Percentiles rank a stretch among this genome's conserved stretches.
Conservation (phyloP, 148 eudicot genomes). For the Talinum fruticosum region DNA sequence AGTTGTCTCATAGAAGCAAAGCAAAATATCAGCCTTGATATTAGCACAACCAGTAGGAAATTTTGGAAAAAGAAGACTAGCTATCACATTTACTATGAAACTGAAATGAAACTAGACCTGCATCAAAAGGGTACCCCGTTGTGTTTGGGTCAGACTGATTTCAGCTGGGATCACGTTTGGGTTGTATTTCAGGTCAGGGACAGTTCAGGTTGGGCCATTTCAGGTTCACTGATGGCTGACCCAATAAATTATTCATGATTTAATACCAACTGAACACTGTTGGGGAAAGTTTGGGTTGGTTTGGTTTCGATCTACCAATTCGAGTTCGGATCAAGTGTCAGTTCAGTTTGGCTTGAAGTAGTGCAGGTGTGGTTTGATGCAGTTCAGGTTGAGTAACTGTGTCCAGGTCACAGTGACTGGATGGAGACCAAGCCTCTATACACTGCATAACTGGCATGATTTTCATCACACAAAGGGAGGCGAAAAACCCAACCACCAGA, state of each 20-base stretch:
- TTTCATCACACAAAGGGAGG: neutral
- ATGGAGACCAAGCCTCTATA: too few relatives aligned
- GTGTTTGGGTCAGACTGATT: neutral
- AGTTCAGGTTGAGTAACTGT: too few relatives aligned
- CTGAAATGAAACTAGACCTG: neutral
- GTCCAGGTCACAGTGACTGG: too few relatives aligned
- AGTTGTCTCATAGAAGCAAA: neutral
- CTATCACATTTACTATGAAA: neutral
- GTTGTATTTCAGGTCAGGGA: neutral
- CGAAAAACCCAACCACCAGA: neutral
- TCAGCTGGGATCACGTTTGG: neutral
- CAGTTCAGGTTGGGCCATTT: neutral
- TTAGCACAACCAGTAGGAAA: neutral
- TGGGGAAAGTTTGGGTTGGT: neutral
- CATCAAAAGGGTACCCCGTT: neutral
- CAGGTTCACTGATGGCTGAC: neutral
- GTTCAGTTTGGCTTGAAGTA: too few relatives aligned
- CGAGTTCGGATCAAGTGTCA: too few relatives aligned
- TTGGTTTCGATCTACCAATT: too few relatives aligned
- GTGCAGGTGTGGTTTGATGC: too few relatives aligned
- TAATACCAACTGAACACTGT: neutral
- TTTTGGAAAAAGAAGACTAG: neutral
- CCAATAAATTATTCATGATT: neutral
- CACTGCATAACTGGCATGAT: neutral
- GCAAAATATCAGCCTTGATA: neutral